Conservation (phyloP, 2,329 filamentous ascomycete genomes). For the Ophiostoma tasmaniense region DNA sequence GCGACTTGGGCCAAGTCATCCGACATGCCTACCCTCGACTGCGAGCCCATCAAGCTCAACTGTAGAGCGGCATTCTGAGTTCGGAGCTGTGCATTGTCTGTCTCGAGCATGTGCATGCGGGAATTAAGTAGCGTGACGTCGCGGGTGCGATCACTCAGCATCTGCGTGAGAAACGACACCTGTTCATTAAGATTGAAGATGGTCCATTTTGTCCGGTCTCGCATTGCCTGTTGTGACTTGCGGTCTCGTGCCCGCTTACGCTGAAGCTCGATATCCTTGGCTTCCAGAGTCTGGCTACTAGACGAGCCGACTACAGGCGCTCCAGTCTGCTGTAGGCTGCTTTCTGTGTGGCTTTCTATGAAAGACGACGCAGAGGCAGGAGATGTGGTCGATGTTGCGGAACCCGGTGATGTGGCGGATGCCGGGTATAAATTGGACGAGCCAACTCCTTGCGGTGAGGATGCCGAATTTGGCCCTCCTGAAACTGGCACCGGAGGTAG, state of each 20-base stretch:
- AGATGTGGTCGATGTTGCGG: neutral
- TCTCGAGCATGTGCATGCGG: neutral
- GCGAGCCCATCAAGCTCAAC: neutral
- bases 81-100: neutral
- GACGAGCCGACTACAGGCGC: neutral
- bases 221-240: conserved; percentile 29
- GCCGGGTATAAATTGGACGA: neutral
- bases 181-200: conserved; percentile 26
- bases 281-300: neutral
- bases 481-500: neutral
- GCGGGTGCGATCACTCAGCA: conserved; percentile 22
- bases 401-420: neutral
- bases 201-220: conserved; percentile 28
- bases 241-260: conserved; percentile 28
- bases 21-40: neutral
- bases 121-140: neutral
- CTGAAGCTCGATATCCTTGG: conserved; percentile 24
- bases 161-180: conserved; percentile 24
- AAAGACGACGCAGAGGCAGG: neutral
- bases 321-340: neutral
- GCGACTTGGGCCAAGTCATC: neutral
- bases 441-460: neutral
- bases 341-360: neutral
- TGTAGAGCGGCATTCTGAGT: neutral
- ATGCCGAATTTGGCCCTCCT: neutral